Percentiles rank a stretch among this genome's conserved stretches.
These are phyloP conservation scores for Arachis stenosperma DNA, from an alignment of 306 rosid genomes.

Conservation along the genomic window DNA sequence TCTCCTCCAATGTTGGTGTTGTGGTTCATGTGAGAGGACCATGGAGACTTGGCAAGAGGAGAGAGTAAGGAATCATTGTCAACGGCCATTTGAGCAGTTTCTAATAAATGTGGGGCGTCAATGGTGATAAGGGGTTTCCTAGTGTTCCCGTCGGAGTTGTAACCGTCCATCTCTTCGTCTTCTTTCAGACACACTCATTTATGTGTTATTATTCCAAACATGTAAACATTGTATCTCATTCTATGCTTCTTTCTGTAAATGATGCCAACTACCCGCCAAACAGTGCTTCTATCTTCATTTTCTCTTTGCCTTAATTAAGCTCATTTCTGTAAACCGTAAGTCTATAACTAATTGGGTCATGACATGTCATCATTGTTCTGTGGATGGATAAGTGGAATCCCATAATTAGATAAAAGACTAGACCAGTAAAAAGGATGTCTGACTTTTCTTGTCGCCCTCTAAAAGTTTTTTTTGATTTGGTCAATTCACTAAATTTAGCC, in stretches of 20 bases:
- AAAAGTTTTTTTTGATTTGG: conserved; percentile 43
- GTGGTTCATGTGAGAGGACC: conserved; percentile 62
- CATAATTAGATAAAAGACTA: not conserved
- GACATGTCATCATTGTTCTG: no score
- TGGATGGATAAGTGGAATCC: not conserved
- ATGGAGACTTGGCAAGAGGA: conserved; percentile 73
- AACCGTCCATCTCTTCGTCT: conserved; percentile 31
- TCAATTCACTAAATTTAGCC: conserved; percentile 34
- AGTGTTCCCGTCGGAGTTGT: conserved; percentile 30
- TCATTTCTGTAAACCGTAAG: not conserved
- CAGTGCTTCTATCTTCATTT: not conserved
- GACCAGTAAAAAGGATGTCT: not conserved
- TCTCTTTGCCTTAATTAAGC: not conserved
- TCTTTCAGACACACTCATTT: no score
- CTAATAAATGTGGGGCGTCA: conserved; percentile 15
- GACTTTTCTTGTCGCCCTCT: not conserved
- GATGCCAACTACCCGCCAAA: no score
- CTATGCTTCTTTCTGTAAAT: no score
- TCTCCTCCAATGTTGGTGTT: not conserved
- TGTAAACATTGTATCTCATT: no score
- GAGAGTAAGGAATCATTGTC: conserved; percentile 48
- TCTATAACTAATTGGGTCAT: no score
- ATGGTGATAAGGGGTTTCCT: conserved; percentile 1
- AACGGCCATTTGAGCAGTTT: conserved; percentile 30
- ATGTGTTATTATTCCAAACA: no score